Conservation (phyloP, 1,284 basidiomycete species). For the Leccinum subrobustum region DNA sequence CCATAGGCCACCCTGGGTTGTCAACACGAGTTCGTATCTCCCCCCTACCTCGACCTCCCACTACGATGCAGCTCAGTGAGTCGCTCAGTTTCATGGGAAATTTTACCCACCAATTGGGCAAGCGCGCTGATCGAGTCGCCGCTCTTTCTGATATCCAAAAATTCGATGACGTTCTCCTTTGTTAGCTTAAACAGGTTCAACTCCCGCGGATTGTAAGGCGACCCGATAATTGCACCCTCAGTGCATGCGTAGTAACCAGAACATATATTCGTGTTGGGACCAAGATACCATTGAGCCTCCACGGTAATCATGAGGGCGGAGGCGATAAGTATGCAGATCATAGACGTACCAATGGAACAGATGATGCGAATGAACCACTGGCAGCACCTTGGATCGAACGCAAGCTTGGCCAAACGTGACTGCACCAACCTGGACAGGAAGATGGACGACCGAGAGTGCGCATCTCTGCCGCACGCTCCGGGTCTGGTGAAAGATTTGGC, state of each 20-base stretch:
- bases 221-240: constrained; percentile 10
- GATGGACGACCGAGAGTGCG: constrained; percentile 19
- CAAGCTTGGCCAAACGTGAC: constrained; percentile 14
- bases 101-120: constrained; percentile 10
- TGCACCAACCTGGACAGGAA: constrained; percentile 18
- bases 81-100: background rate
- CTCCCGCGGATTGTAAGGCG: constrained; percentile 6
- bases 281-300: constrained; percentile 16
- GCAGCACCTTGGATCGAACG: constrained; percentile 2
- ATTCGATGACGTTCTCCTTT: constrained; percentile 13
- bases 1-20: constrained; percentile 26
- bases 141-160: constrained; percentile 14
- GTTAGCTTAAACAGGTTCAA: constrained; percentile 13
- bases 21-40: constrained; percentile 22
- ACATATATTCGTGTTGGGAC: constrained; percentile 5
- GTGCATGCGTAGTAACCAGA: constrained; percentile 2
- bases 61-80: constrained; percentile 10
- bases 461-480: constrained; percentile 22
- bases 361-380: constrained; percentile 14
- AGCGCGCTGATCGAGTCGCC: constrained; percentile 4
- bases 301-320: background rate
- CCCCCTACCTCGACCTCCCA: constrained; percentile 22
- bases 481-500: constrained; percentile 15
- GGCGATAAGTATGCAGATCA: background rate
- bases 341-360: constrained; percentile 10